phyloP scores from a whole-genome alignment of 129 eudicot genomes.

The Artemisia tridentata region DNA sequence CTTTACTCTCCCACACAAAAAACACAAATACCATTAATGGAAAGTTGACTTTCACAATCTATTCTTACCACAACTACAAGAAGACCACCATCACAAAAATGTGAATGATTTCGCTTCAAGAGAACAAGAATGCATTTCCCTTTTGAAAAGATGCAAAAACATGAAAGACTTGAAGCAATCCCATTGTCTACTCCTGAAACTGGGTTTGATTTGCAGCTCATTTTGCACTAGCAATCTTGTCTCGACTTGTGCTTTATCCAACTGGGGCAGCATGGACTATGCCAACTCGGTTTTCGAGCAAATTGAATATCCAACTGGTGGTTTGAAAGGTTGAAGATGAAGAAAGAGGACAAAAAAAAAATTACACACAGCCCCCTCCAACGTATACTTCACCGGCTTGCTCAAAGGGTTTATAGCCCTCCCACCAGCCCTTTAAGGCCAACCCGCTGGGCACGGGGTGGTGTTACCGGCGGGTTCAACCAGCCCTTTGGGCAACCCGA shows the following conservation, averaged over 20 bases:
- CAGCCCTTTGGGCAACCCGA: too few relatives aligned
- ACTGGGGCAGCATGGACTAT: conserved; percentile 89
- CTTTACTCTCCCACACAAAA: conserved; percentile 9
- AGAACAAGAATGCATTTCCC: conserved; percentile 69
- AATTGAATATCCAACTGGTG: conserved; percentile 59
- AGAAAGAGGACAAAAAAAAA: too few relatives aligned
- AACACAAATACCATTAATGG: not conserved
- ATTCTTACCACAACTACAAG: conserved; percentile 39
- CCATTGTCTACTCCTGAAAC: conserved; percentile 63
- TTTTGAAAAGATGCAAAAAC: conserved; percentile 57
- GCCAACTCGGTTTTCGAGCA: conserved; percentile 64
- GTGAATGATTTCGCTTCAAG: conserved; percentile 30
- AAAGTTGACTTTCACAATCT: conserved; percentile 40
- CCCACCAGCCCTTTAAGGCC: too few relatives aligned
- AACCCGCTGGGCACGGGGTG: too few relatives aligned
- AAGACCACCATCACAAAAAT: conserved; percentile 45
- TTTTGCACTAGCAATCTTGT: conserved; percentile 67
- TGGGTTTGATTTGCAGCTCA: conserved; percentile 54
- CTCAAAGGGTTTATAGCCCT: too few relatives aligned
- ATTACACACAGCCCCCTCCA: too few relatives aligned
- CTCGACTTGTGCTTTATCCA: conserved; percentile 64
- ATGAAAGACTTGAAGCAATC: conserved; percentile 63
- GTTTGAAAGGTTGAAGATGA: too few relatives aligned
- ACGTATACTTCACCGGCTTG: too few relatives aligned
- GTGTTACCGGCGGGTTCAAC: too few relatives aligned